Evolutionary conservation across 2,329 filamentous ascomycete genomes (phyloP), one percentile per base, ranked within the genome.

Genomic region (Trichoderma afroharzianum): DNA sequence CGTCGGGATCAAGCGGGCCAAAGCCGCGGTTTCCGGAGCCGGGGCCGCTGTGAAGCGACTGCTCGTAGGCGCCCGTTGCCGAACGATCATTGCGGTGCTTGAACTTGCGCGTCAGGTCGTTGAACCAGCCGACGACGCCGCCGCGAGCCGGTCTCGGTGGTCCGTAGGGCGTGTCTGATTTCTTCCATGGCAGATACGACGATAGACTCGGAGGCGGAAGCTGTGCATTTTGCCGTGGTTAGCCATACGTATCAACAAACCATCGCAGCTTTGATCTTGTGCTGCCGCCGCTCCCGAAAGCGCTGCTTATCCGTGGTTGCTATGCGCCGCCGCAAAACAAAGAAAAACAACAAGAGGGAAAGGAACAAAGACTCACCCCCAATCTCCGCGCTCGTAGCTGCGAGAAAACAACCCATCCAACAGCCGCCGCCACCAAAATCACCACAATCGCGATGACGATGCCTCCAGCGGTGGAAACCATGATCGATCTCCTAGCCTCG

Each of bases 1-100:
- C 93, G 79, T 97, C 93, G 1, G 92, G 92, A 77, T 96, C 93
- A 59, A 94, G 86, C 4, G 90, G 85, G 2, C 90, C 89, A 79
- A 92, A 91, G 26, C 89, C 89, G 68, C 88, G 81, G 69, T 85
- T 84, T 70, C 84, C 82, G 82, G 24, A 77, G 77, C 80, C 81
- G 72, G 80, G 82, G 64, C 80, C 81, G 72, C 80, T 82, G 57
- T 80, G 80, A 7, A 82, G 78, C 6, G 87, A 82, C 76, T 93
- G 83, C 77, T 94, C 92, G 83, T 94, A 94, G 61, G 91, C 91
- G 74, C 92, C 93, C 2, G 87, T 84, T 0, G 92, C 91, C 50
- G 88, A 89, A 68, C 90, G 88, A 74, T 85, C 88, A 79, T 90
- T 89, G 76, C 89, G 85, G 80, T 90, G 90, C 80, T 89, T 88